These are phyloP conservation scores for Earliella scabrosa DNA, from an alignment of 1,284 basidiomycete species.

Conservation along the genomic window DNA sequence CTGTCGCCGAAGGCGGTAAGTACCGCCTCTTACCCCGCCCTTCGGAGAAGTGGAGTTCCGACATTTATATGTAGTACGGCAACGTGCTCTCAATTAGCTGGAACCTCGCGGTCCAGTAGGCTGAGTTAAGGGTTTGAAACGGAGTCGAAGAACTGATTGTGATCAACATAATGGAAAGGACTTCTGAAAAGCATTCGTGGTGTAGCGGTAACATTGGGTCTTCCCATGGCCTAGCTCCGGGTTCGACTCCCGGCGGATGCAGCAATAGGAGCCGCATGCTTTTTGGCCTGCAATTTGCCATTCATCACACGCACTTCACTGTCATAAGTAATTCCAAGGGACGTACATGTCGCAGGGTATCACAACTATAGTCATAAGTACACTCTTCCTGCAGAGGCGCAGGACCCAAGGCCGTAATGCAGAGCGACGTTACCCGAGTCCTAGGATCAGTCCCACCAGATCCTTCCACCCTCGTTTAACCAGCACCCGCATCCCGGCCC, in stretches of 20 bases:
- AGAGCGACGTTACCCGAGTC: conserved; percentile 33
- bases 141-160: too few species aligned
- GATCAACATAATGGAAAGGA: too few species aligned
- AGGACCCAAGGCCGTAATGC: background rate
- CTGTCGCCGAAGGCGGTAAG: too few species aligned
- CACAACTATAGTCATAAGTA: conserved; percentile 5
- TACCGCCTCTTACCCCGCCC: too few species aligned
- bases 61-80: too few species aligned
- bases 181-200: conserved; percentile 32
- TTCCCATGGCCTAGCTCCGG: conserved; percentile 58
- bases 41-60: too few species aligned
- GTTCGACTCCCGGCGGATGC: conserved; percentile 62
- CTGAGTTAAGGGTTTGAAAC: too few species aligned
- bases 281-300: background rate
- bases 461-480: conserved; percentile 56
- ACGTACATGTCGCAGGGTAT: conserved; percentile 6
- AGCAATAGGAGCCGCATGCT: too few species aligned
- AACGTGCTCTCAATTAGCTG: too few species aligned
- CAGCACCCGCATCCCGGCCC: conserved; percentile 45
- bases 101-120: too few species aligned
- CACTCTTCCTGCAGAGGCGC: background rate
- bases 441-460: conserved; percentile 49
- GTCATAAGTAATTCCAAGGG: background rate
- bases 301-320: background rate
- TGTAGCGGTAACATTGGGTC: conserved; percentile 47